These are phyloP conservation scores for Jacaranda mimosifolia DNA, from an alignment of 257 asterid genomes.

Conservation along the genomic window DNA sequence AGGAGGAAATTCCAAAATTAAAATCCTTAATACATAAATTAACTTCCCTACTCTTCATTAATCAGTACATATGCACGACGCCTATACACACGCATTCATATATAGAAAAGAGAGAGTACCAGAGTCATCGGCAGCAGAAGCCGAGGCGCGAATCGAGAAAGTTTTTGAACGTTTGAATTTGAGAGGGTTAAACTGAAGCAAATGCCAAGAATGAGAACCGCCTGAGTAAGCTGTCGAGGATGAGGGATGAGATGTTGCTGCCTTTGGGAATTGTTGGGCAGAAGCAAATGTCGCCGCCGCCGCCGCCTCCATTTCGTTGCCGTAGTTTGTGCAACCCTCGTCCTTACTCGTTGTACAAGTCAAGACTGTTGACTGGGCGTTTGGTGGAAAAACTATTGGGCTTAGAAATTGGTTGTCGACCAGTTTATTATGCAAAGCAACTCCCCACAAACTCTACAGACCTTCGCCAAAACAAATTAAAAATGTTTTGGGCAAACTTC, in stretches of 20 bases:
- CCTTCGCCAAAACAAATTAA: no score
- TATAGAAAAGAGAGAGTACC: conserved; percentile 41
- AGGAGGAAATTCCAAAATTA: not conserved
- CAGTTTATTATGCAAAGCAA: no score
- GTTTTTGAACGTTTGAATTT: conserved; percentile 51
- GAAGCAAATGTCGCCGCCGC: conserved; percentile 51
- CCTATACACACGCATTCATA: not conserved
- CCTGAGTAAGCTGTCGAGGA: conserved; percentile 42
- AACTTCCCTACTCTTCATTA: not conserved
- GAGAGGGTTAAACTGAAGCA: conserved; percentile 48
- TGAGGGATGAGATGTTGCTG: conserved; percentile 41
- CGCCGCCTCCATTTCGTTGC: conserved; percentile 61
- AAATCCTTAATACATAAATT: not conserved
- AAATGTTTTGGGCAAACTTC: no score
- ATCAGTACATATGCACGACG: not conserved
- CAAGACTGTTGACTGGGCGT: not conserved
- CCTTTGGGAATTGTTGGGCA: conserved; percentile 39
- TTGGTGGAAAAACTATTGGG: not conserved
- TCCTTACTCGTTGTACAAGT: conserved; percentile 14
- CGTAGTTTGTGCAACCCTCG: conserved; percentile 38
- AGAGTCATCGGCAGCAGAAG: conserved; percentile 59
- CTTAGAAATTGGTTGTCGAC: not conserved
- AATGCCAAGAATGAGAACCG: conserved; percentile 39
- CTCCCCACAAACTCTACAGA: no score
- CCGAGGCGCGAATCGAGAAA: conserved; percentile 67